A percentile compares a stretch with the other conserved stretches of the same genome.
Conservation (phyloP, 805 yeast genomes). For the Nakazawaea ernobii region DNA sequence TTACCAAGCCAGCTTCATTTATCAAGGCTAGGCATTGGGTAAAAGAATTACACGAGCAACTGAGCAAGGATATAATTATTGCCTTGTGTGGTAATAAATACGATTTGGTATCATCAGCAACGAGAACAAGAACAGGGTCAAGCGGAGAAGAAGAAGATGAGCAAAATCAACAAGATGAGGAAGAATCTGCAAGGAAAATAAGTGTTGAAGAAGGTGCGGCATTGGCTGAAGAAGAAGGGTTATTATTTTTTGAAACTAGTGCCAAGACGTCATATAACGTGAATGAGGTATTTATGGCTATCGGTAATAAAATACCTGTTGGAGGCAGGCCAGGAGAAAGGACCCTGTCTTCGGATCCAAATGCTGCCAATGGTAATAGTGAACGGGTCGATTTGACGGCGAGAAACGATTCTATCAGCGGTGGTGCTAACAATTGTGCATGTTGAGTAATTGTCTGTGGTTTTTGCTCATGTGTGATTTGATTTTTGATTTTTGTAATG, state of each 20-base stretch:
- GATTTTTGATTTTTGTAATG: too few relatives aligned
- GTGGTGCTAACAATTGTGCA: conserved; percentile 23
- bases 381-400: conserved; percentile 33
- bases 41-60: conserved; percentile 91
- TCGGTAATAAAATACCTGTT: conserved; percentile 79
- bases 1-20: conserved; percentile 91
- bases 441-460: conserved; percentile 20
- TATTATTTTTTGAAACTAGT: conserved; percentile 88
- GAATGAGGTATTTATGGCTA: conserved; percentile 83
- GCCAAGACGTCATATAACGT: conserved; percentile 90
- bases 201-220: conserved; percentile 80
- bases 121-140: too few relatives aligned
- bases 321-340: conserved; percentile 10
- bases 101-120: conserved; percentile 53
- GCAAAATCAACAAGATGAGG: conserved; percentile 28
- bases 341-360: conserved; percentile 1
- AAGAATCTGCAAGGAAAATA: conserved; percentile 64
- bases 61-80: conserved; percentile 83
- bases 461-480: not conserved
- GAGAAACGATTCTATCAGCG: conserved; percentile 18
- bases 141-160: too few relatives aligned
- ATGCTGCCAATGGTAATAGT: conserved; percentile 10
- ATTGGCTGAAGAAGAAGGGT: conserved; percentile 85
- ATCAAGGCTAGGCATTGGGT: conserved; percentile 98
- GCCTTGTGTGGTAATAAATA: conserved; percentile 93